phyloP scores from a whole-genome alignment of 176 grass and related monocot species.

The Triticum urartu region DNA sequence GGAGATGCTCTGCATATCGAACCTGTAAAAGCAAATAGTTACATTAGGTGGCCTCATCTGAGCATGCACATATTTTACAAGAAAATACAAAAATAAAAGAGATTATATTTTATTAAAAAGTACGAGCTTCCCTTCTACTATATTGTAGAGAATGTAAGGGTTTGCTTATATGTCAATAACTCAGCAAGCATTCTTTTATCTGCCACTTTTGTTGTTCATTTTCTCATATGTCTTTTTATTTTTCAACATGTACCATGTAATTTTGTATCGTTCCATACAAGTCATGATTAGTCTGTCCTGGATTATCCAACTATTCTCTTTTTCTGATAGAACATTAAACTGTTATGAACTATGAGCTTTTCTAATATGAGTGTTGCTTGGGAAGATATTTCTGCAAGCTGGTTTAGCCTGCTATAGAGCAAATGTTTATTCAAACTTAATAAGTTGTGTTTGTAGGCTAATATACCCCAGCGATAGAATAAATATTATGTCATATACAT shows the following conservation, averaged over 20 bases:
- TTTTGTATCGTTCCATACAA: too few relatives aligned
- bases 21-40: constrained; percentile 55
- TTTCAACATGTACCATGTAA: too few relatives aligned
- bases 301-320: not conserved
- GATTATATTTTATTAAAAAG: not conserved
- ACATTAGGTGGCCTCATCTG: constrained; percentile 18
- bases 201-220: too few relatives aligned
- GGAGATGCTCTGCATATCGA: constrained; percentile 90
- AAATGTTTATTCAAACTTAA: constrained; percentile 14
- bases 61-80: not conserved
- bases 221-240: too few relatives aligned
- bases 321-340: constrained; percentile 3
- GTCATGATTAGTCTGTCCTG: too few relatives aligned
- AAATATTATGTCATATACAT: too few relatives aligned
- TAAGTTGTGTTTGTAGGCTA: not conserved
- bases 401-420: not conserved
- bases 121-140: not conserved
- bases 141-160: too few relatives aligned
- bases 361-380: not conserved
- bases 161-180: too few relatives aligned
- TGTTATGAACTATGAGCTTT: not conserved
- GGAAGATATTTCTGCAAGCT: not conserved
- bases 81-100: too few relatives aligned
- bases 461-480: not conserved
- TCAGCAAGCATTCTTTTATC: too few relatives aligned